Evolutionary conservation across 2,329 filamentous ascomycete species (phyloP).

Genomic region (Tolypocladium cylindrosporum): DNA sequence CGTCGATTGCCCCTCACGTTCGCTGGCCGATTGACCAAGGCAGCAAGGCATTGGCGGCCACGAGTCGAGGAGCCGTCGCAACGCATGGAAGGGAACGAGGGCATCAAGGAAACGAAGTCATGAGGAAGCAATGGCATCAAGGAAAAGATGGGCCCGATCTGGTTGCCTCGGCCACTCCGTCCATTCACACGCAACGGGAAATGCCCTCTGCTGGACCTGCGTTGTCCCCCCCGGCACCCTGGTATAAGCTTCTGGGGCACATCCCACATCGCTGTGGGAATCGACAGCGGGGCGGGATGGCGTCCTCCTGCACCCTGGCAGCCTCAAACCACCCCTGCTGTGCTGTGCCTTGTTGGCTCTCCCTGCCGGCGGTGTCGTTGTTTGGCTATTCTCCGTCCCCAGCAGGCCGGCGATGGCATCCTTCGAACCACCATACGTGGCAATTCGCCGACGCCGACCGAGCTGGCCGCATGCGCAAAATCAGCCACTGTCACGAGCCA

Average conservation of each 20-base stretch:
- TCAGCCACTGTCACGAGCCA: not conserved
- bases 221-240: not conserved
- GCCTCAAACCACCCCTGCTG: not conserved
- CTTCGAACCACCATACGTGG: not conserved
- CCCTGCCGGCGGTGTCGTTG: not conserved
- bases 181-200: too few relatives aligned
- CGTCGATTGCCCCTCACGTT: not conserved
- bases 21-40: too few relatives aligned
- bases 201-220: too few relatives aligned
- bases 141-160: too few relatives aligned
- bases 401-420: not conserved
- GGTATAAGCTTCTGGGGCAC: not conserved
- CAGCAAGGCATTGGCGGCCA: too few relatives aligned
- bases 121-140: too few relatives aligned
- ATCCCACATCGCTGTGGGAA: not conserved
- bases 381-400: not conserved
- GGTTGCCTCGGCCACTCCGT: too few relatives aligned
- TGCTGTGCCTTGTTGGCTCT: not conserved
- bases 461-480: not conserved
- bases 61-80: too few relatives aligned
- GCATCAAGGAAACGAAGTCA: too few relatives aligned
- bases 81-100: too few relatives aligned
- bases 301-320: not conserved
- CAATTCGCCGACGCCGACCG: constrained; percentile 3
- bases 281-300: not conserved